Evolutionary conservation across 2,329 filamentous ascomycete genomes (phyloP), one percentile per base, ranked within the genome.

Genomic region (Aspergillus floridensis): DNA sequence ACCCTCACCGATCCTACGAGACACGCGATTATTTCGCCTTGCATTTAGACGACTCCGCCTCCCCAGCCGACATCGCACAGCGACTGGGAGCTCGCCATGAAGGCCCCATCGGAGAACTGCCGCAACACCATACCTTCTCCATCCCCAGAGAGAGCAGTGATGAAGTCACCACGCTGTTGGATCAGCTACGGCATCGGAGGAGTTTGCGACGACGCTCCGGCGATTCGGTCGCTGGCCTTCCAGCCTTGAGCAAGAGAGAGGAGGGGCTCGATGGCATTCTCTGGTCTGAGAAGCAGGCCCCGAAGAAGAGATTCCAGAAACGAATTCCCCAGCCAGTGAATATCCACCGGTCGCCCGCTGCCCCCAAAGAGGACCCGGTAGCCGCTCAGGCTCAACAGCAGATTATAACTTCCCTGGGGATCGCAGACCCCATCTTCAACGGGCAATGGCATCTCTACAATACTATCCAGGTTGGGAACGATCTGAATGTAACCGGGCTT

Each of bases 381-480:
- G 85, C 86, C 3, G 78, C 88, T 24, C 74, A 82, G 61, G 79
- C 82, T 62, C 87, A 89, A 66, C 75, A 83, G 52, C 76, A 82
- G 5, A 79, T 96, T 50, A 87, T 87, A 65, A 76, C 81, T 53
- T 79, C 81, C 2, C 81, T 99, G n/a, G 81, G 82, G 14, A 98
- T 99, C 64, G 76, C 80, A 32, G 95, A 99, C 70, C 95, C 95
- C 19, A 96, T 96, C 55, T 99, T 98, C 77, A 82, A 84, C 47
- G 89, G 96, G 58, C 95, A 99, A 77, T 99, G 95, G 95, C 95
- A 99, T 82, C 80, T 99, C 50, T 88, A 90, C 79, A 99, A 99
- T 73, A 82, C 89, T 0, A 73, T 89, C 5, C 87, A 96, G 67
- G 73, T 86, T 0, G 93, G 93, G 5, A 91, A 98, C 76, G 95